Evolutionary conservation across 371 early-diverging fungal genomes (phyloP).

Genomic region (Saksenaea oblongispora): DNA sequence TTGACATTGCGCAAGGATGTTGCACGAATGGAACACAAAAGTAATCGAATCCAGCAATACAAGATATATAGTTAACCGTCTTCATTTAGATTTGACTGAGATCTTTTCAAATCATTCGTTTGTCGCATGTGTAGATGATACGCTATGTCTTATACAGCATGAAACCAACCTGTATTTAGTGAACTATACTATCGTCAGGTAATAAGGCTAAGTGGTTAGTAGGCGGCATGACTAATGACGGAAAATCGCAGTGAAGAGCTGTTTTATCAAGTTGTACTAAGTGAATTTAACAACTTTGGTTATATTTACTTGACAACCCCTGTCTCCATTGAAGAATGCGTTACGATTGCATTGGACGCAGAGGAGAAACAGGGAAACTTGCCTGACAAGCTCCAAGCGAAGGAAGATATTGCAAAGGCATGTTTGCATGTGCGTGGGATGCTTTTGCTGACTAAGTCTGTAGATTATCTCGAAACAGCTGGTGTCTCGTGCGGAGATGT

Average conservation of each 20-base stretch:
- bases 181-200: slow-evolving; percentile 74
- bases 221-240: background rate
- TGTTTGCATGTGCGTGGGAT: background rate
- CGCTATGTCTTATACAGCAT: slow-evolving; percentile 77
- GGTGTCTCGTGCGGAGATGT: slow-evolving; percentile 71
- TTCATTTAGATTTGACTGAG: slow-evolving; percentile 62
- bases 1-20: slow-evolving; percentile 76
- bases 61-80: background rate
- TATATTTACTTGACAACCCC: slow-evolving; percentile 62
- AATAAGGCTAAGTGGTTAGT: slow-evolving; percentile 4
- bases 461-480: slow-evolving; percentile 61
- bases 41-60: slow-evolving; percentile 26
- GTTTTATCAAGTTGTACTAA: slow-evolving; percentile 83
- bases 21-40: slow-evolving; percentile 54
- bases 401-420: slow-evolving; percentile 63
- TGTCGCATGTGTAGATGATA: slow-evolving; percentile 89
- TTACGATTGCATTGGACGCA: slow-evolving; percentile 63
- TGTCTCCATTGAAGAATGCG: slow-evolving; percentile 65
- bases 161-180: slow-evolving; percentile 81
- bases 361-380: slow-evolving; percentile 49
- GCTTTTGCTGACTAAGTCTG: slow-evolving; percentile 2
- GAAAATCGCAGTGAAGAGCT: slow-evolving; percentile 67
- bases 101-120: slow-evolving; percentile 79
- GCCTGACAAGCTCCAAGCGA: slow-evolving; percentile 47
- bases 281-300: slow-evolving; percentile 88